Evolutionary conservation across 352 stramenopile genomes (phyloP).

Genomic region (Achlya hypogyna): DNA sequence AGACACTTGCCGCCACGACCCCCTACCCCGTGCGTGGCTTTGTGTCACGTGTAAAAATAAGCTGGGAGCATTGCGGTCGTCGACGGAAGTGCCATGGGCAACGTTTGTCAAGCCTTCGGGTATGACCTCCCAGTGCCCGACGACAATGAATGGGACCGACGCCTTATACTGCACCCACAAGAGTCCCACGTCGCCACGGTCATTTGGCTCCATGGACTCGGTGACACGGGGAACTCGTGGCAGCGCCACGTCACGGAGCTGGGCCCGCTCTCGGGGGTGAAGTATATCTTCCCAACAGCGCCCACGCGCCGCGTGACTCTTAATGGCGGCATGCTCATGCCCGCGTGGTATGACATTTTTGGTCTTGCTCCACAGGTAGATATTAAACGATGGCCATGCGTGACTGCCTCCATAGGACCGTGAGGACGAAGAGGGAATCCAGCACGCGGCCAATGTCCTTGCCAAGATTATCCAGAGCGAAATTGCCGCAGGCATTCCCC

Average conservation of each 20-base stretch:
- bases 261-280: slow-evolving; percentile 19
- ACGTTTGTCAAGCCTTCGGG: neutral
- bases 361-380: slow-evolving; percentile 28
- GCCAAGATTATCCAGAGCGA: slow-evolving; percentile 33
- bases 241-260: neutral
- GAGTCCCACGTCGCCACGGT: neutral
- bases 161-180: neutral
- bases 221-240: slow-evolving; percentile 8
- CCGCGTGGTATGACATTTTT: slow-evolving; percentile 74
- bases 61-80: neutral
- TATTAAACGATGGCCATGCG: neutral
- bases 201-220: slow-evolving; percentile 18
- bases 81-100: neutral
- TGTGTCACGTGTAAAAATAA: neutral
- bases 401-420: slow-evolving; percentile 37
- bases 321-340: slow-evolving; percentile 74
- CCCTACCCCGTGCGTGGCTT: no score
- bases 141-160: neutral
- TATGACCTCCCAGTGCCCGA: neutral
- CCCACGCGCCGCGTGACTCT: slow-evolving; percentile 62
- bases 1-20: no score
- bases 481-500: slow-evolving; percentile 27
- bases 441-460: slow-evolving; percentile 30
- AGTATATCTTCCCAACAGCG: slow-evolving; percentile 74
- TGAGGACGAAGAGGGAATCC: slow-evolving; percentile 58